Base-by-base conservation (phyloP, 2,329 filamentous ascomycete species). In the Stachybotrys chlorohalonatus region DNA sequence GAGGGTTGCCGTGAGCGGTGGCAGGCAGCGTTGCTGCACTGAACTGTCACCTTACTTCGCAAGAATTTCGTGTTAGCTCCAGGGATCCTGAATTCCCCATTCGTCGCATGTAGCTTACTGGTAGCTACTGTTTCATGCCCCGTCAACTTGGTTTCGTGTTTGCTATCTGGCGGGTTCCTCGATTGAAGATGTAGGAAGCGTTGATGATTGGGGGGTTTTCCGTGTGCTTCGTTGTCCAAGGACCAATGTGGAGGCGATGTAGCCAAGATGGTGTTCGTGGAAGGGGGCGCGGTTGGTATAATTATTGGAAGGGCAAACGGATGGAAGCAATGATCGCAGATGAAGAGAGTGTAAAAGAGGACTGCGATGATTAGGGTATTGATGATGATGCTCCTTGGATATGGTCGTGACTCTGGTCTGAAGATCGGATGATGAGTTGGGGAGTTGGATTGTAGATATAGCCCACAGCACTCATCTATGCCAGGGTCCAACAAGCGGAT, bases 1-100 rank as follows among this genome's bases (percentile, higher is more conserved):
- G 52, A 42, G 53, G 36, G 50, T 55, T 9, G 58, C 45, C n/a
- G 49, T 54, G 46, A 30, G n/a, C 49, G 50, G 54, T 56, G 49
- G 54, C 57, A 45, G 32, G 36, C 31, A 52, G 50, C 50, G 8
- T 42, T 42, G 17, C 45, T 36, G 50, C 50, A 42, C 50, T 52
- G 36, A 36, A 32, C 50, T 52, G 50, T 52, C 31, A 45, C 50
- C 16, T 42, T 42, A 32, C 31, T 52, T 16, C 32, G 17, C 50
- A 15, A 24, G 15, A 42, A 2, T 9, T 42, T 42, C 36, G 36
- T 13, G 36, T 42, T 42, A 42, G 36, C 36, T 9, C 13, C 36
- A 2, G 13, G 2, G 9, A 42, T 13, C 36, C 8, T 9, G 5
- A 42, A 42, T 42, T 13, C 36, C 36, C 9, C 13, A 42, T 42